phyloP scores from a whole-genome alignment of 2,329 filamentous ascomycete genomes.

The Fusarium circinatum region DNA sequence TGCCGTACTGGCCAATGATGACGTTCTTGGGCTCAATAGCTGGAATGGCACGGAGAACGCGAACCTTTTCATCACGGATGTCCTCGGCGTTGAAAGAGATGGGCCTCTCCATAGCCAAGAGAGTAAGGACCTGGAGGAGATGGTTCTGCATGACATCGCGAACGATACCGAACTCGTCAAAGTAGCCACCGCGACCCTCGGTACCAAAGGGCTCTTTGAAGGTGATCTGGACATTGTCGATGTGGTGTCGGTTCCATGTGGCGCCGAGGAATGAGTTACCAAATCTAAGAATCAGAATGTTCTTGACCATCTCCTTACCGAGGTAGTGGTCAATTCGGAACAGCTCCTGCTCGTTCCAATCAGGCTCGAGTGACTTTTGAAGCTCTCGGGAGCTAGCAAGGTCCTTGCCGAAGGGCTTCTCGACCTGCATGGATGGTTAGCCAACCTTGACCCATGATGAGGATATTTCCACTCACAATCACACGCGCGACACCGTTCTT shows the following conservation, averaged over 20 bases:
- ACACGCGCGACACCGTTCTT: conserved; percentile 89
- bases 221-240: conserved; percentile 98
- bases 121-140: conserved; percentile 92
- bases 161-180: conserved; percentile 99
- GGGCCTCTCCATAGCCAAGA: conserved; percentile 97
- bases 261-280: conserved; percentile 99
- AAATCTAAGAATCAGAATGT: conserved; percentile 96
- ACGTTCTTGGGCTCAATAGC: conserved; percentile 99
- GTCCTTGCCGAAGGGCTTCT: conserved; percentile 99
- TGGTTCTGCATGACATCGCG: conserved; percentile 99
- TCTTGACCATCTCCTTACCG: conserved; percentile 99
- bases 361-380: conserved; percentile 92
- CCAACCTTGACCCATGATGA: not conserved
- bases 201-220: conserved; percentile 99
- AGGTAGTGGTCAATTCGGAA: conserved; percentile 99
- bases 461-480: conserved; percentile 68
- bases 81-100: conserved; percentile 99
- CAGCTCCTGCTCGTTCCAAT: conserved; percentile 99
- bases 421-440: conserved; percentile 70
- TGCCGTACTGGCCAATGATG: conserved; percentile 98
- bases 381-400: conserved; percentile 92
- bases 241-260: conserved; percentile 99
- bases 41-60: conserved; percentile 92
- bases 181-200: conserved; percentile 97
- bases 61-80: conserved; percentile 98